Conservation (phyloP, 2,329 filamentous ascomycete genomes). For the Pseudopithomyces chartarum region DNA sequence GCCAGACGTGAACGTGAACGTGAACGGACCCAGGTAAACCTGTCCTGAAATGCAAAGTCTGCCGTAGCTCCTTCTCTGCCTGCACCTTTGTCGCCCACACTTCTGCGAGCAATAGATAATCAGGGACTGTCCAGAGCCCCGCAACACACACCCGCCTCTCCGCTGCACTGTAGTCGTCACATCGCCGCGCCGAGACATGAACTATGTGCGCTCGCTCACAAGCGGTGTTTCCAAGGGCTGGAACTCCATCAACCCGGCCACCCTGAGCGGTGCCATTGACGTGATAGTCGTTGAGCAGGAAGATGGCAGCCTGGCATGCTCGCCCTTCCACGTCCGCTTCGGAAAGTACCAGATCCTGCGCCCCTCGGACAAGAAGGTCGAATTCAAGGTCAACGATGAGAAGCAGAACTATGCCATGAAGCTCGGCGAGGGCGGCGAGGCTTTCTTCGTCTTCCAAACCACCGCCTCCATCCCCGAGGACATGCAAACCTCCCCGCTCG, state of each 20-base stretch:
- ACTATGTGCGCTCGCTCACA: conserved; percentile 95
- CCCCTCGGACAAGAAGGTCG: conserved; percentile 97
- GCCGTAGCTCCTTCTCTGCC: background rate
- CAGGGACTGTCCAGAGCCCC: background rate
- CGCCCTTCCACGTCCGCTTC: conserved; percentile 97
- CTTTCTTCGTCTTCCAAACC: conserved; percentile 98
- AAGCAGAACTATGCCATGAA: conserved; percentile 98
- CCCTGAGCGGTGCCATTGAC: conserved; percentile 96
- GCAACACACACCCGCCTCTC: background rate
- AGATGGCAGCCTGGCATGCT: conserved; percentile 86
- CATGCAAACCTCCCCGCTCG: conserved; percentile 90
- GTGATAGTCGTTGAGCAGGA: conserved; percentile 97
- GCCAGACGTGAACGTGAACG: background rate
- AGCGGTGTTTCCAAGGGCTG: conserved; percentile 97
- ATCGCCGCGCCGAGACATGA: conserved; percentile 62
- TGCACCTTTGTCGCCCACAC: background rate
- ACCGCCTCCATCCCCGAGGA: conserved; percentile 88
- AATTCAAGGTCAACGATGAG: conserved; percentile 90
- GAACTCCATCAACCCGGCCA: conserved; percentile 99
- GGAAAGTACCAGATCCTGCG: conserved; percentile 96
- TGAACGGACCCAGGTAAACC: background rate
- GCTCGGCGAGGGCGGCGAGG: conserved; percentile 93
- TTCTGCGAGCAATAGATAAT: background rate
- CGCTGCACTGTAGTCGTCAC: conserved; percentile 7
- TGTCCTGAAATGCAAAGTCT: background rate